phyloP scores from a whole-genome alignment of 2,329 filamentous ascomycete species.

The Xylariomycetidae sp. region DNA sequence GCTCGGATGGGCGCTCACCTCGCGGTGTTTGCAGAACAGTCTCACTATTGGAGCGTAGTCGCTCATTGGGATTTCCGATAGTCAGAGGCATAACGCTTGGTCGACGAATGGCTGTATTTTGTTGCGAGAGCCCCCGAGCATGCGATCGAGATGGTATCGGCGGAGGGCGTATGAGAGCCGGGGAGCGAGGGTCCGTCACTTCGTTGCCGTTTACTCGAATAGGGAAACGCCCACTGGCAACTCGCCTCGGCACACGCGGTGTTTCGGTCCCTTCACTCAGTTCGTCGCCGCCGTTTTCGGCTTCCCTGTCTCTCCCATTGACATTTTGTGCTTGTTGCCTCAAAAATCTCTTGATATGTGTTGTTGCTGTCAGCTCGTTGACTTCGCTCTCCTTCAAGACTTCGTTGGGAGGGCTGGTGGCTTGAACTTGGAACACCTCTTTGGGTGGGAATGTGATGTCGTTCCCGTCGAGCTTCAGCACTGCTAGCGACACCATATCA shows the following conservation, averaged over 20 bases:
- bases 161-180: slow-evolving; percentile 61
- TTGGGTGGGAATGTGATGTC: slow-evolving; percentile 75
- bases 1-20: slow-evolving; percentile 47
- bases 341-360: slow-evolving; percentile 58
- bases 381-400: slow-evolving; percentile 59
- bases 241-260: slow-evolving; percentile 65
- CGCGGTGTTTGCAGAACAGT: slow-evolving; percentile 46
- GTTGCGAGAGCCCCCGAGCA: slow-evolving; percentile 68
- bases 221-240: slow-evolving; percentile 61
- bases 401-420: slow-evolving; percentile 51
- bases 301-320: slow-evolving; percentile 45
- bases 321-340: slow-evolving; percentile 44
- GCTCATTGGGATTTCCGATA: slow-evolving; percentile 65
- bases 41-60: slow-evolving; percentile 62
- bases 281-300: slow-evolving; percentile 55
- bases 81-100: slow-evolving; percentile 69
- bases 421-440: slow-evolving; percentile 59
- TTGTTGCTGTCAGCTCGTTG: slow-evolving; percentile 54
- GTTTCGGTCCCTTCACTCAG: slow-evolving; percentile 74
- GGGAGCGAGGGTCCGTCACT: slow-evolving; percentile 62
- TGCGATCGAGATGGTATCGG: slow-evolving; percentile 79
- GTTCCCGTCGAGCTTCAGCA: slow-evolving; percentile 87
- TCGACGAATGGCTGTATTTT: slow-evolving; percentile 59
- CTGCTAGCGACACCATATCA: slow-evolving; percentile 84
- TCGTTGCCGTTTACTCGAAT: slow-evolving; percentile 73